These are phyloP conservation scores for Rhizopus stolonifer DNA, from an alignment of 371 early-diverging fungal species.

Conservation along the genomic window DNA sequence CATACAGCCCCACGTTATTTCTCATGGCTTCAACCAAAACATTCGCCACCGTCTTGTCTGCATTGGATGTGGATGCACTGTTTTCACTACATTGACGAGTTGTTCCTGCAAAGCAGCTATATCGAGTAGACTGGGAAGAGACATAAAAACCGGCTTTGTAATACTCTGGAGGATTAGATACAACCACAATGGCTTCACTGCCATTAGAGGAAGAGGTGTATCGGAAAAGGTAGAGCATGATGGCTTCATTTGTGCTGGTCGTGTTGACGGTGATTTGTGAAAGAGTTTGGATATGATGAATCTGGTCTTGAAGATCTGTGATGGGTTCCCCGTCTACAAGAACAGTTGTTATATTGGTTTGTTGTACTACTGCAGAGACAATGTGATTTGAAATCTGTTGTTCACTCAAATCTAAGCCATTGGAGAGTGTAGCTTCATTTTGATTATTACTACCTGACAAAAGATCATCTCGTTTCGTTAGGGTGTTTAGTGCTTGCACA, in stretches of 20 bases:
- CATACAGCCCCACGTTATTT: slow-evolving; percentile 8
- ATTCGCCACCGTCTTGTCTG: slow-evolving; percentile 14
- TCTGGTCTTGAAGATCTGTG: neutral
- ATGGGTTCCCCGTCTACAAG: neutral
- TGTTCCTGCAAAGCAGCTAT: slow-evolving; percentile 5
- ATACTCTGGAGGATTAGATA: neutral
- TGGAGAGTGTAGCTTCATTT: too few species aligned
- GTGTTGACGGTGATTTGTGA: neutral
- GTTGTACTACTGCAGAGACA: neutral
- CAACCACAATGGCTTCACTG: slow-evolving; percentile 4
- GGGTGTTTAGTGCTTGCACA: neutral
- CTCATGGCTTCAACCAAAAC: slow-evolving; percentile 8
- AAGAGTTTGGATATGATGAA: neutral
- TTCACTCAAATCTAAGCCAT: too few species aligned
- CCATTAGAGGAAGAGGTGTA: slow-evolving; percentile 2
- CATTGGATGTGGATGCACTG: neutral
- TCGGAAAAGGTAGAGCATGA: slow-evolving; percentile 1
- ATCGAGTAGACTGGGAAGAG: slow-evolving; percentile 1
- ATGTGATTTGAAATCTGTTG: too few species aligned
- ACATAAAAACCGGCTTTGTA: slow-evolving; percentile 13
- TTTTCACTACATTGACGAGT: neutral
- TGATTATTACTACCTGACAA: neutral
- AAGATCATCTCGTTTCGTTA: neutral
- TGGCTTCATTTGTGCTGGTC: neutral
- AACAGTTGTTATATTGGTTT: neutral